phyloP scores from a whole-genome alignment of 331 rosid species.

The Spiraea crenata region DNA sequence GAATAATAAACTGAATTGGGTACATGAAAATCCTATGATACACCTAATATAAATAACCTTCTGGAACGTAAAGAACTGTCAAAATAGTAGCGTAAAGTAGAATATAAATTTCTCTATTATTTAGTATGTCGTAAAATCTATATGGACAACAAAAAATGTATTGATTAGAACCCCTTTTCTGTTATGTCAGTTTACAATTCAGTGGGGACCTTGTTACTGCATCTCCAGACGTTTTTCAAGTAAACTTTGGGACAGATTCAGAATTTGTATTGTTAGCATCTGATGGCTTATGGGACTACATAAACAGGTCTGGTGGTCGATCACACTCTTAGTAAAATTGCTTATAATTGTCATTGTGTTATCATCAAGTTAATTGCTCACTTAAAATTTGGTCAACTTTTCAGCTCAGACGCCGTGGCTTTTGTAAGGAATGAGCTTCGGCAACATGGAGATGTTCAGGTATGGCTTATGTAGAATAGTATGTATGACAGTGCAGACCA shows the following conservation, averaged over 20 bases:
- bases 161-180: slow-evolving; percentile 11
- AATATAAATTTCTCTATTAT: not conserved
- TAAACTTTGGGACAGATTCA: slow-evolving; percentile 61
- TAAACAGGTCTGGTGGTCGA: slow-evolving; percentile 58
- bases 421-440: slow-evolving; percentile 80
- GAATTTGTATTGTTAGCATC: slow-evolving; percentile 89
- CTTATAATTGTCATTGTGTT: not conserved
- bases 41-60: not conserved
- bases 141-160: not conserved
- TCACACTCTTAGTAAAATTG: slow-evolving; percentile 9
- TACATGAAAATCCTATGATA: too few species aligned
- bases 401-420: slow-evolving; percentile 87
- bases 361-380: slow-evolving; percentile 14
- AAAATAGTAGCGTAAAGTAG: slow-evolving; percentile 4
- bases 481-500: too few species aligned
- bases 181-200: slow-evolving; percentile 64
- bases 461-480: slow-evolving; percentile 13
- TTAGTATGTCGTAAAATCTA: not conserved
- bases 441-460: slow-evolving; percentile 92
- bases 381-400: slow-evolving; percentile 34
- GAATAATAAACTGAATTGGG: too few species aligned
- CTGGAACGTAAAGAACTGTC: not conserved
- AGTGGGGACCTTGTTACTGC: slow-evolving; percentile 78
- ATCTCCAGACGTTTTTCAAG: slow-evolving; percentile 79
- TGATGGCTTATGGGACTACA: slow-evolving; percentile 99